Base-by-base conservation (phyloP, 2,329 filamentous ascomycete species). In the Sporothrix inflata region DNA sequence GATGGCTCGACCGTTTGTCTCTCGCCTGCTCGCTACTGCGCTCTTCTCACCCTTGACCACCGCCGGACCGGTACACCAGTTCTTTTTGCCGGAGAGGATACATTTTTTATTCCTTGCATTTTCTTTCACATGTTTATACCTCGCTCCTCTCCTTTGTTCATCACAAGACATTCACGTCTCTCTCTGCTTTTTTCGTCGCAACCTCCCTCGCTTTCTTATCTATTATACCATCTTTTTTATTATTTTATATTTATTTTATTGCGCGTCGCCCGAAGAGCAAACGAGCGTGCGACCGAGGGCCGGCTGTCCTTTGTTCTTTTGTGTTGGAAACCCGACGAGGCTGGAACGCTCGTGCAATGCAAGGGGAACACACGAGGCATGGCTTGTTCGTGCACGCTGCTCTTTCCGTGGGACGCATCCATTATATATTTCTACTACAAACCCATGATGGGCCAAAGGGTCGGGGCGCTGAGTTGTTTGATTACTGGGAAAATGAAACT, bases 1-100 rank as follows among this genome's bases (percentile, higher is more conserved):
- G 69, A 69, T 61, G 72, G 72, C 21, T 68, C 51, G 69, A 21
- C 42, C 42, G 57, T 63, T 73, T 27, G n/a, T 57, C 19, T 38
- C 68, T 66, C 30, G 30, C 11, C 67, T 34, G 21, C 21, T 61
- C 34, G 4, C 49, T 71, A 53, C 14, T 49, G 60, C 42, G n/a
- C 21, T 45, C 16, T 11, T 49, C 12, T 30, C 30, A n/a, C 47
- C 47, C 24, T 16, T 51, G 30, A 49, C 24, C 38, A 70, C 71
- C 71, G 47, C 57, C 68, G 57, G 60, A 60, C 49, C 16, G 67
- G 57, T 70, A 47, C 16, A 57, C 34, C 21, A 2, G 30, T 12
- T 69, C 9, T 38, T 27, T 57, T 61, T 24, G 42, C 24, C 16
- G 51, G 51, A 24, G 27, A 30, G 40, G 34, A n/a, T 40, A 19